These are phyloP conservation scores for Apostasia shenzhenica DNA, from an alignment of 106 monocot species.

Conservation along the genomic window DNA sequence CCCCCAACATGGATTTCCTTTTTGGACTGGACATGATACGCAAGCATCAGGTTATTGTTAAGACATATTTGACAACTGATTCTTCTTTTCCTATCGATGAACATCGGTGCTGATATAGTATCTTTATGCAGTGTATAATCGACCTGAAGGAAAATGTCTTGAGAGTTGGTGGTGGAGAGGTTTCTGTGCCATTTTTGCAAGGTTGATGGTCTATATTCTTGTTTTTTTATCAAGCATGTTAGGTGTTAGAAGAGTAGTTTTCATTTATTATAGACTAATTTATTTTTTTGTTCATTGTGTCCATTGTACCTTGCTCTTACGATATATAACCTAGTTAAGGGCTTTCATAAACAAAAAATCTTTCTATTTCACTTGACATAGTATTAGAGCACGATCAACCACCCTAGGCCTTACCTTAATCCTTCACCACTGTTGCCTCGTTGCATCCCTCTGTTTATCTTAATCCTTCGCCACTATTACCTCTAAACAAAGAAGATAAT, in stretches of 20 bases:
- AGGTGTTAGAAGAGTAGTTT: too few species aligned
- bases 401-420: too few species aligned
- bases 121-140: constrained; percentile 69
- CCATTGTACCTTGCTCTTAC: neutral
- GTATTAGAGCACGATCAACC: too few species aligned
- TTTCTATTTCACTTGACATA: neutral
- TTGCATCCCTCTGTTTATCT: too few species aligned
- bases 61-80: neutral
- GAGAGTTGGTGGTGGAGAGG: constrained; percentile 95
- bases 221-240: too few species aligned
- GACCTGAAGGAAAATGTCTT: constrained; percentile 98
- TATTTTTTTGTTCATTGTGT: neutral
- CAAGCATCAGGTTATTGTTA: constrained; percentile 79
- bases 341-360: too few species aligned
- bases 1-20: constrained; percentile 88
- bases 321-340: neutral
- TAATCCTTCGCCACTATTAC: too few species aligned
- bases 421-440: too few species aligned
- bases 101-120: neutral
- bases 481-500: too few species aligned
- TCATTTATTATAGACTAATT: neutral
- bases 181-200: constrained; percentile 98
- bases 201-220: constrained; percentile 31
- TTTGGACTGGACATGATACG: constrained; percentile 93
- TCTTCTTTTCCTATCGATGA: neutral